Percentiles rank a stretch among this genome's conserved stretches.
phyloP scores from a whole-genome alignment of 2,329 filamentous ascomycete genomes.

The Xylaria sp. region DNA sequence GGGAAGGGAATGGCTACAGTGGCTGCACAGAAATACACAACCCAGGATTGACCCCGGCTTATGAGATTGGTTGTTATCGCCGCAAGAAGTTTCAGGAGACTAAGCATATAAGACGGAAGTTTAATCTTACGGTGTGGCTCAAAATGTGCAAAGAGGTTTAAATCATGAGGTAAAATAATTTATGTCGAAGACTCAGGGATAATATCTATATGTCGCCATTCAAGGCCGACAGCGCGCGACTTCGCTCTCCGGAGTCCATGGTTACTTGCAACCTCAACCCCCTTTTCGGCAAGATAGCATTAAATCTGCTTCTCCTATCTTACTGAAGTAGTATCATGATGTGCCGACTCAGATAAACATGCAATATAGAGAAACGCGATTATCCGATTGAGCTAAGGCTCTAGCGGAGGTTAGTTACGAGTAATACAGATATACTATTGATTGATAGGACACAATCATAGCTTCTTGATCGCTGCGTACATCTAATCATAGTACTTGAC shows the following conservation, averaged over 20 bases:
- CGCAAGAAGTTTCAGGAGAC: background rate
- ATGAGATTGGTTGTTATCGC: background rate
- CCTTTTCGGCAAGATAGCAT: background rate
- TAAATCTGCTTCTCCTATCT: background rate
- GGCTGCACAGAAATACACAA: background rate
- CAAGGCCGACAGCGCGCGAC: background rate
- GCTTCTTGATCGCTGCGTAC: background rate
- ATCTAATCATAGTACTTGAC: slow-evolving; percentile 51
- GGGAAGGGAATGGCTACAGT: too few relatives aligned
- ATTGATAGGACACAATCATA: background rate
- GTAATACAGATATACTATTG: background rate
- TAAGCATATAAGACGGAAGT: too few relatives aligned
- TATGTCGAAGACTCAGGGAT: background rate
- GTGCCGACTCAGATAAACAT: background rate
- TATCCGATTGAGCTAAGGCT: background rate
- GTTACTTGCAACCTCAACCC: background rate
- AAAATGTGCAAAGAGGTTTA: background rate
- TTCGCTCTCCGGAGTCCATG: background rate
- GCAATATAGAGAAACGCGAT: background rate
- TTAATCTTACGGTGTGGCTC: too few relatives aligned
- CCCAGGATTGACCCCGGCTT: slow-evolving; percentile 3
- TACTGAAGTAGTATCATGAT: background rate
- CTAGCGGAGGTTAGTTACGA: background rate
- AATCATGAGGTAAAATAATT: background rate
- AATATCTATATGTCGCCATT: background rate